Evolutionary conservation across 371 early-diverging fungal genomes (phyloP), one percentile per base, ranked within the genome.

Genomic region (Apophysomyces sp.): DNA sequence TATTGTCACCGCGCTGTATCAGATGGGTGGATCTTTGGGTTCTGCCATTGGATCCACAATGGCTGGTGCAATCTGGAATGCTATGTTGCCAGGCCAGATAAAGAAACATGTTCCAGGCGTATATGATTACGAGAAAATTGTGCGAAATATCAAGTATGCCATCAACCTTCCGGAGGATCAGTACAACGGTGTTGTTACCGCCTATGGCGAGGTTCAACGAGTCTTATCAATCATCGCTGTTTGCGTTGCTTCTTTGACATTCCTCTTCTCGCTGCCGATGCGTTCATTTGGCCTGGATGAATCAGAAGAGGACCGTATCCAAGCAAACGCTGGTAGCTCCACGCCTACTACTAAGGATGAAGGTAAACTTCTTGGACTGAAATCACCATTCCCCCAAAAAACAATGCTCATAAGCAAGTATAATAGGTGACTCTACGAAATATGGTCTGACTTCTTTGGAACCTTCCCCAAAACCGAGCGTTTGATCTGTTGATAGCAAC

Each of bases 41-140:
- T 60, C 69, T 31, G 70, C 68, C 52, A 54, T 76, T 40, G 78
- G 78, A 24, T 63, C 65, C 12, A 54, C 78, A 6, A 69, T 77
- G 51, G 67, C 78, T 13, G 78, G 72, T 51, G 68, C 74, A 32
- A 61, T 77, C 15, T 77, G 78, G 78, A 77, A 77, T 24, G 44
- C 49, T 0, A 61, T 77, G 64, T 58, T 77, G 8, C 78, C 78
- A 13, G 31, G 36, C 24, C 37, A 72, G 51, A 40, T 77, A 13
- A 62, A 62, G 5, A 36, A 68, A 15, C 60, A 74, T 49, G 71
- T 74, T 36, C 78, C 74, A 61, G 78, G 78, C n/a, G 70, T 74
- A 56, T 77, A 65, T 31, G 64, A 74, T 54, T 24, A 21, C 29
- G 32, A 39, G 9, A 31, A 60, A 7, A 67, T 77, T 15, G 66